Conservation (phyloP, 768 basidiomycete species). For the Trametes elegans region DNA sequence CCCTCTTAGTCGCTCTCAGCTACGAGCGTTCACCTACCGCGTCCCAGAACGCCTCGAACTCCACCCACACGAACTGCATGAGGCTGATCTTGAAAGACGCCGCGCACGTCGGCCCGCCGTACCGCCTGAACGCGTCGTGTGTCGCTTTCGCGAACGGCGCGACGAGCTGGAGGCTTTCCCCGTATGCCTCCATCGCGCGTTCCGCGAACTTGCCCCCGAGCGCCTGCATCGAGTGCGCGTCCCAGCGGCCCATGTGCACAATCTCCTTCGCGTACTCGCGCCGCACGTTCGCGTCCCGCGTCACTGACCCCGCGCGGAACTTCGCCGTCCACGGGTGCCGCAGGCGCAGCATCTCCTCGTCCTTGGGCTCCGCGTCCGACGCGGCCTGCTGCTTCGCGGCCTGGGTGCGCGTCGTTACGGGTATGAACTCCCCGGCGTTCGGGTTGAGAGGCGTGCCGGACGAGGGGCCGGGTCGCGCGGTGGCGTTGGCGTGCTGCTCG, state of each 20-base stretch:
- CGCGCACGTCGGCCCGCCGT: neutral
- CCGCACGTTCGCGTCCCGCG: neutral
- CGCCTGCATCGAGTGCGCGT: neutral
- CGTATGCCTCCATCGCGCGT: conserved; percentile 8
- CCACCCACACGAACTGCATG: neutral
- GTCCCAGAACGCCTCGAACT: conserved; percentile 15
- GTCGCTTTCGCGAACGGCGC: conserved; percentile 10
- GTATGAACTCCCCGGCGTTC: conserved; percentile 12
- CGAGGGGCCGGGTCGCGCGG: neutral
- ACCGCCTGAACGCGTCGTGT: neutral
- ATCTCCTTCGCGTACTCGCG: conserved; percentile 3
- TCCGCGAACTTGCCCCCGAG: conserved; percentile 8
- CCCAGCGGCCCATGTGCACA: conserved; percentile 11
- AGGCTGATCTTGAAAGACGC: neutral
- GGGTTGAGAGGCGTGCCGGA: conserved; percentile 1
- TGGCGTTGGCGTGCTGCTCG: neutral
- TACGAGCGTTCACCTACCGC: conserved; percentile 2
- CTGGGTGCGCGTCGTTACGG: conserved; percentile 1
- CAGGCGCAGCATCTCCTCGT: neutral
- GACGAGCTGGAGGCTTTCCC: neutral
- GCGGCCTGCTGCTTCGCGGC: neutral
- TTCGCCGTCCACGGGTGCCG: conserved; percentile 8
- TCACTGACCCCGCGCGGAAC: conserved; percentile 7
- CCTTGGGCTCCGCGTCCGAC: neutral
- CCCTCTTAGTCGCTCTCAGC: neutral